Percentiles rank a stretch among this genome's conserved stretches.
Evolutionary conservation across 768 basidiomycete species (phyloP).

Genomic region (Rhodotorula paludigena): DNA sequence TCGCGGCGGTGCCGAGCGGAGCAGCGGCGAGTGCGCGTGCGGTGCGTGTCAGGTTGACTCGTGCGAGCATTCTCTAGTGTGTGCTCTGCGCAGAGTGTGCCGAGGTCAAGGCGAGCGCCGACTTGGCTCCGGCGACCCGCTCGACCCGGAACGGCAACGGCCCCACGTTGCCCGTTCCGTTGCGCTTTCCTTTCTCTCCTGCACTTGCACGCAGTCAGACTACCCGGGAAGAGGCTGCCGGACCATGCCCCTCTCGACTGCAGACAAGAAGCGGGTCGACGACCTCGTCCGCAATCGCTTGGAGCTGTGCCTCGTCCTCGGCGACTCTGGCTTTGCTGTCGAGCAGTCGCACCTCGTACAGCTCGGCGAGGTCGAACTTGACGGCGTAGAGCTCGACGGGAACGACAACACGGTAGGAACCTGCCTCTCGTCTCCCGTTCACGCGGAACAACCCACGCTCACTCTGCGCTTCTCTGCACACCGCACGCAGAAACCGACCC

Average conservation of each 20-base stretch:
- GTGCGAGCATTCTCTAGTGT: no score
- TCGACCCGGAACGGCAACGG: no score
- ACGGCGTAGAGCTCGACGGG: conserved; percentile 18
- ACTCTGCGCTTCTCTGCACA: background rate
- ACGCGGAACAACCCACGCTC: background rate
- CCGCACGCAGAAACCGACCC: conserved; percentile 11
- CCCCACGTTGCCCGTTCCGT: background rate
- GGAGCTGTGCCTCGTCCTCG: background rate
- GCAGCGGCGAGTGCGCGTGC: background rate
- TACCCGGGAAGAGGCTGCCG: background rate
- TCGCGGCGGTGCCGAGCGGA: background rate
- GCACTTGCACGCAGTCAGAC: background rate
- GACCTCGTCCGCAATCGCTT: conserved; percentile 7
- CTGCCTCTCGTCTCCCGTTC: background rate
- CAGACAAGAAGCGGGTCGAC: background rate
- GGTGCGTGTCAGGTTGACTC: no score
- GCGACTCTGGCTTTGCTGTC: background rate
- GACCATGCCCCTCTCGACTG: background rate
- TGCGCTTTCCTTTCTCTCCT: background rate
- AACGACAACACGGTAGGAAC: conserved; percentile 13
- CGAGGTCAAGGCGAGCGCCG: no score
- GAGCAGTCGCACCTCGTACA: background rate
- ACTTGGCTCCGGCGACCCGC: no score
- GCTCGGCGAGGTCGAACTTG: background rate
- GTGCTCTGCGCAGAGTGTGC: no score